phyloP scores from a whole-genome alignment of 2,329 filamentous ascomycete species.

The Trematosphaeria pertusa region DNA sequence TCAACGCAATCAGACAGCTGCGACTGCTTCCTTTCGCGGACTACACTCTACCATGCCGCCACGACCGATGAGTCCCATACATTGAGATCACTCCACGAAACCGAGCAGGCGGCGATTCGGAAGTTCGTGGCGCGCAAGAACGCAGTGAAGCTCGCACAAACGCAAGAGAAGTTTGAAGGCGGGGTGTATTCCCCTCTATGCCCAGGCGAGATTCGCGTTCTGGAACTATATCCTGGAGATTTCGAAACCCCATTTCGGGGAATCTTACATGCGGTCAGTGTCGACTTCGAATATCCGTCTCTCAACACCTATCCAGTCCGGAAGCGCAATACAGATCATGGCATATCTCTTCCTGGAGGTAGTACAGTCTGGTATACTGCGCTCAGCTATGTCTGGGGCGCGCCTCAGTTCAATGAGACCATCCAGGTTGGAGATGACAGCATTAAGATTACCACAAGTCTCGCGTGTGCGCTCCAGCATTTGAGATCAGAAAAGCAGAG shows the following conservation, averaged over 20 bases:
- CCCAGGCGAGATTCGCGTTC: slow-evolving; percentile 27
- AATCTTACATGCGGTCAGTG: slow-evolving; percentile 21
- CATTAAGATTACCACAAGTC: slow-evolving; percentile 23
- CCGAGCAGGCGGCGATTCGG: too few species aligned
- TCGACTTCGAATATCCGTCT: slow-evolving; percentile 28
- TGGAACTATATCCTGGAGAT: slow-evolving; percentile 25
- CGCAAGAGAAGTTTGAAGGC: too few species aligned
- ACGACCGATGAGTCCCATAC: too few species aligned
- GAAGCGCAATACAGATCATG: slow-evolving; percentile 26
- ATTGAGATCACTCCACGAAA: too few species aligned
- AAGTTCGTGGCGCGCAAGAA: too few species aligned
- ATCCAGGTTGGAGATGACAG: slow-evolving; percentile 13
- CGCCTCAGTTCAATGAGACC: slow-evolving; percentile 21
- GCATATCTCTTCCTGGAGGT: slow-evolving; percentile 18
- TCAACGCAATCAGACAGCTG: too few species aligned
- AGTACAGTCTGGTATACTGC: slow-evolving; percentile 31
- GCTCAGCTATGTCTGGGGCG: slow-evolving; percentile 32
- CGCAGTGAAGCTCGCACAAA: too few species aligned
- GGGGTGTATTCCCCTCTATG: not conserved
- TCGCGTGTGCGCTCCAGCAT: slow-evolving; percentile 24
- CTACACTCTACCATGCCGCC: too few species aligned
- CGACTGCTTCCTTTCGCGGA: too few species aligned
- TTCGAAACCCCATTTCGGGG: slow-evolving; percentile 14
- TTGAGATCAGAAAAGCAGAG: slow-evolving; percentile 22
- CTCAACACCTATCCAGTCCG: slow-evolving; percentile 7